Base-by-base conservation (phyloP, 345 rosid species). In the Turnera subulata region DNA sequence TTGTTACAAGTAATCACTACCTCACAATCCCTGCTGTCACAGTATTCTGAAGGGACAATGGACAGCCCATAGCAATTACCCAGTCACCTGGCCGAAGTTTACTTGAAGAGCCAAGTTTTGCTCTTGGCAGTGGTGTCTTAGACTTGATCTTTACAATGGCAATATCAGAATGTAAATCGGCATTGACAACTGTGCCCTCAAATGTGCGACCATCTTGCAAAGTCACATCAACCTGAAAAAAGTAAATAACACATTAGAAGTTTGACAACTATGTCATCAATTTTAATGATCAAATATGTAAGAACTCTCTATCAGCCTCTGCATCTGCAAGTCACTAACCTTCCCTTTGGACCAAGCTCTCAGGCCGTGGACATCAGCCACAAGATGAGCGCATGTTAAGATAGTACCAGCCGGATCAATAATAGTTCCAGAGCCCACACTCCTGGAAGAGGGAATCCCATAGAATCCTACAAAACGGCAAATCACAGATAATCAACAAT, bases 21-120 rank as follows among this genome's bases (percentile, higher is more conserved):
- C 98, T 92, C 11, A 92, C 86, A 64, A 92, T 89, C 55, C 97
- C 98, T 50, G 95, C 96, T 46, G 98, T 92, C 22, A 92, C 65
- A 16, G 98, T 86, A 59, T 89, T 92, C 64, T 92, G 97, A 65
- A 92, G 88, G 69, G 91, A 80, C 62, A 86, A 89, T n/a, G 97
- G 98, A 64, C 91, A 86, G n/a, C 98, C 98, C 72, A 89, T 43
- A 32, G 98, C 88, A 55, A 89, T 56, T 29, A 89, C 96, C 96
- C 97, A 92, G 59, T 92, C 98, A 37, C 98, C 98, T 50, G 96
- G 93, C 64, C 91, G 93, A 72, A 92, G 85, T 75, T 75, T 84
- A 69, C 78, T 80, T 11, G 98, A 89, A 47, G 74, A 80, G 51
- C 98, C 97, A 82, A 89, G 86, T 45, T 81, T 82, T 49, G 96